phyloP scores from a whole-genome alignment of 2,329 filamentous ascomycete species.

The Didymella arachidicola region DNA sequence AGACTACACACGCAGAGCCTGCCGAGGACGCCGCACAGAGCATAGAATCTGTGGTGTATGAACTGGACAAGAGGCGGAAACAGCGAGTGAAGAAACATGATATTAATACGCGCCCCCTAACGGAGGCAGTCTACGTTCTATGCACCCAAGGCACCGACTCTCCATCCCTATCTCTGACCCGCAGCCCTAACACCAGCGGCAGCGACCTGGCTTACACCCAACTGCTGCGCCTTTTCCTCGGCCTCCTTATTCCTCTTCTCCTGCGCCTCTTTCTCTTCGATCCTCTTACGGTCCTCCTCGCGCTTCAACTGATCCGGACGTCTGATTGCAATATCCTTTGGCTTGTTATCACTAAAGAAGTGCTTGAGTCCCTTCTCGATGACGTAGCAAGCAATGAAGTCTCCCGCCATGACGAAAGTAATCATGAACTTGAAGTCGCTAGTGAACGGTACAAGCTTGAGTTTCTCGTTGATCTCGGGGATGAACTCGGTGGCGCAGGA shows the following conservation, averaged over 20 bases:
- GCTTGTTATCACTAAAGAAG: conserved; percentile 87
- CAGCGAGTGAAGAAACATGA: neutral
- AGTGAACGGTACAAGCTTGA: conserved; percentile 90
- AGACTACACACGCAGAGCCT: no score
- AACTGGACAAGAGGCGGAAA: no score
- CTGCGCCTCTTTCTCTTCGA: conserved; percentile 56
- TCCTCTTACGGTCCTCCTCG: conserved; percentile 73
- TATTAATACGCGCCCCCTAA: neutral
- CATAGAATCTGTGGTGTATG: no score
- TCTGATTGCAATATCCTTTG: conserved; percentile 90
- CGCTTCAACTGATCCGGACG: conserved; percentile 84
- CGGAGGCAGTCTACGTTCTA: neutral
- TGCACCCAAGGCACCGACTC: neutral
- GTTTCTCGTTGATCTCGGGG: conserved; percentile 91
- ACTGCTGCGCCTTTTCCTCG: conserved; percentile 36
- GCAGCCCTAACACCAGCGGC: neutral
- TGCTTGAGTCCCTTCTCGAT: conserved; percentile 87
- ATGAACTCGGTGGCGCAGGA: conserved; percentile 94
- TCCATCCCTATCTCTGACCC: neutral
- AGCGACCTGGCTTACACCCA: conserved; percentile 14
- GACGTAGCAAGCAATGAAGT: conserved; percentile 85
- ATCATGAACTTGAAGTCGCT: conserved; percentile 88
- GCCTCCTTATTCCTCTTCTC: conserved; percentile 44
- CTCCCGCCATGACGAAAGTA: conserved; percentile 82
- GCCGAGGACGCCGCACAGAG: no score